Percentiles rank a stretch among this genome's conserved stretches.
These are phyloP conservation scores for Boletus rubescentipes DNA, from an alignment of 768 basidiomycete species.

Conservation along the genomic window DNA sequence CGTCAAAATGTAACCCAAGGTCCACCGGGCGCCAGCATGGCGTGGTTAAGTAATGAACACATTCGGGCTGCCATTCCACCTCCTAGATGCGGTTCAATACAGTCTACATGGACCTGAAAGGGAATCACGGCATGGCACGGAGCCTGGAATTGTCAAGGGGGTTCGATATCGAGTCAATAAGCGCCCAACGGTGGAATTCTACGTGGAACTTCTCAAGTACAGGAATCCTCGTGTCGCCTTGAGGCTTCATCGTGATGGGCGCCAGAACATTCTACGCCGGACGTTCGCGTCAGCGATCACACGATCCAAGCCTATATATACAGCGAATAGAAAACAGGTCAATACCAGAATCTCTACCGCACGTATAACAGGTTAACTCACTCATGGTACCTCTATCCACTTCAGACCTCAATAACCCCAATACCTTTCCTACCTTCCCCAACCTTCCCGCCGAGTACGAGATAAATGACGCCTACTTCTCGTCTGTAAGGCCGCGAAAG, in stretches of 20 bases:
- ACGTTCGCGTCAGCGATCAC: background rate
- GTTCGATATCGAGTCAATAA: background rate
- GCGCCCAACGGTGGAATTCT: constrained; percentile 3
- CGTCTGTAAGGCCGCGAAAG: constrained; percentile 25
- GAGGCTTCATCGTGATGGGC: background rate
- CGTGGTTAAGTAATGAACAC: background rate
- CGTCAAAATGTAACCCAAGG: background rate
- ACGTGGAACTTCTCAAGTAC: background rate
- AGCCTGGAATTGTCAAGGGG: background rate
- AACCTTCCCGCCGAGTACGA: constrained; percentile 25
- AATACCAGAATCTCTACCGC: background rate
- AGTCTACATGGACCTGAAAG: background rate
- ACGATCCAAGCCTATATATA: constrained; percentile 14
- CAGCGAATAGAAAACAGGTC: background rate
- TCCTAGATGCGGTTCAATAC: background rate
- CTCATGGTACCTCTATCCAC: constrained; percentile 20
- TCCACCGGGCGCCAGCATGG: background rate
- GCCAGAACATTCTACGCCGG: background rate
- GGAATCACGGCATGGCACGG: constrained; percentile 13
- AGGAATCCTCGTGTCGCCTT: background rate
- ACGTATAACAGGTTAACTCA: constrained; percentile 1
- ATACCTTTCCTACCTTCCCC: constrained; percentile 25
- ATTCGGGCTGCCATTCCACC: background rate
- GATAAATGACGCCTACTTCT: constrained; percentile 16
- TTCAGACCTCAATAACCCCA: constrained; percentile 27